These are phyloP conservation scores for Perilla frutescens DNA, from an alignment of 257 asterid species.

Conservation along the genomic window DNA sequence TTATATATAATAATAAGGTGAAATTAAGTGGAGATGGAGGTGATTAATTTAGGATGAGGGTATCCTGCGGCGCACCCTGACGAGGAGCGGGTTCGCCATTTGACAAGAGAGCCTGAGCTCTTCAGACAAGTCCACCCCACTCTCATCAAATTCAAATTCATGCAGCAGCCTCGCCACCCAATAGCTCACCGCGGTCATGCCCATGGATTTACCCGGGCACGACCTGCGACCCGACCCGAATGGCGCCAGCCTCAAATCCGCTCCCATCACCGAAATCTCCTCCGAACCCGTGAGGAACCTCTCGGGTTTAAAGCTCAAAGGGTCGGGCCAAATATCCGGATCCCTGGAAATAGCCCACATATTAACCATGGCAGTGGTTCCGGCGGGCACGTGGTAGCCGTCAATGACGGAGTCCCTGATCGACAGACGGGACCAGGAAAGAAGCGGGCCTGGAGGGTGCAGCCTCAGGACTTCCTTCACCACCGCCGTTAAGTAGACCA, in stretches of 20 bases:
- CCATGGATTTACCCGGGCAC: slow-evolving; percentile 80
- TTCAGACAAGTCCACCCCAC: slow-evolving; percentile 54
- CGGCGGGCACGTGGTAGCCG: slow-evolving; percentile 65
- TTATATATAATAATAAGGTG: no score
- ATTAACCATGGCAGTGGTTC: slow-evolving; percentile 86
- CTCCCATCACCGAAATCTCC: slow-evolving; percentile 56
- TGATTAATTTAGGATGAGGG: no score
- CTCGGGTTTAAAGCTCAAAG: slow-evolving; percentile 62
- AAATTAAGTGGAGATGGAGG: no score
- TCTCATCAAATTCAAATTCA: slow-evolving; percentile 45
- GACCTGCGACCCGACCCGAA: slow-evolving; percentile 86
- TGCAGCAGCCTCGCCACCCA: slow-evolving; percentile 76
- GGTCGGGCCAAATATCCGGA: slow-evolving; percentile 62
- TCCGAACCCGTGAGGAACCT: slow-evolving; percentile 45
- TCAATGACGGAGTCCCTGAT: slow-evolving; percentile 55
- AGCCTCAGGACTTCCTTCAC: slow-evolving; percentile 76
- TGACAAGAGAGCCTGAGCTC: slow-evolving; percentile 65
- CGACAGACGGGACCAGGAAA: slow-evolving; percentile 83
- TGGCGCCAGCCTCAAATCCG: slow-evolving; percentile 75
- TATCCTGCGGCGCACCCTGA: slow-evolving; percentile 44
- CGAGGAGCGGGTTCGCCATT: slow-evolving; percentile 69
- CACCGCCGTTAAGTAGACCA: slow-evolving; percentile 65
- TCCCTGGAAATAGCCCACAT: slow-evolving; percentile 93
- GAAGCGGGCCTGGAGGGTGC: slow-evolving; percentile 92
- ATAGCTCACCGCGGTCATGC: slow-evolving; percentile 60